Percentiles rank a stretch among this genome's conserved stretches.
These are phyloP conservation scores for Xanthoconium stramineum DNA, from an alignment of 768 basidiomycete genomes.

Conservation along the genomic window DNA sequence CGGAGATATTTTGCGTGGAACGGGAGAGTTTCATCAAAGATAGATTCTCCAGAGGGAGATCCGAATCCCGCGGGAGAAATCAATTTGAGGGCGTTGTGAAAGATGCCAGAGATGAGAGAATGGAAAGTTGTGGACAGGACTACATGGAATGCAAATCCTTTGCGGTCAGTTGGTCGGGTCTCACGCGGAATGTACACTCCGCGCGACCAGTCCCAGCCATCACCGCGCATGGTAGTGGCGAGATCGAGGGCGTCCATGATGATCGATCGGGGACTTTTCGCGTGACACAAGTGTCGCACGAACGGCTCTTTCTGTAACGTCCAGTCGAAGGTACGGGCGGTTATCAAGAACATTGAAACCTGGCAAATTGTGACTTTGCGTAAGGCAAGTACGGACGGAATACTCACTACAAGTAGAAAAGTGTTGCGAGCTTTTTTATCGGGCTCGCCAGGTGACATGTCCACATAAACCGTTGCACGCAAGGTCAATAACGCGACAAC, in stretches of 20 bases:
- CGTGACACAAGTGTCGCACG: constrained; percentile 1
- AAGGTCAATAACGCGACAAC: constrained; percentile 41
- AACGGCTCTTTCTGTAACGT: constrained; percentile 3
- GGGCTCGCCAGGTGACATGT: neutral
- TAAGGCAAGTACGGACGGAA: neutral
- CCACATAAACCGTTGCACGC: constrained; percentile 29
- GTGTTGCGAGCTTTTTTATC: neutral
- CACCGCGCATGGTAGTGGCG: neutral
- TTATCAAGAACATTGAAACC: constrained; percentile 13
- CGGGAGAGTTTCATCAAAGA: neutral
- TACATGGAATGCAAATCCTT: neutral
- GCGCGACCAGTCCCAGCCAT: neutral
- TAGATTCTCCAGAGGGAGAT: neutral
- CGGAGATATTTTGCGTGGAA: neutral
- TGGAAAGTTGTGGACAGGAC: neutral
- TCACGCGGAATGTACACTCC: neutral
- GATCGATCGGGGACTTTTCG: neutral
- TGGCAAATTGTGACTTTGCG: neutral
- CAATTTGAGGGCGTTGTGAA: neutral
- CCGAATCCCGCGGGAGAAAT: neutral
- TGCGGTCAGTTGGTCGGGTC: neutral
- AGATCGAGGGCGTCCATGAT: neutral
- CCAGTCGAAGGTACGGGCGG: constrained; percentile 11
- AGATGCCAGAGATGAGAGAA: neutral
- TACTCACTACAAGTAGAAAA: neutral